Evolutionary conservation across 2,329 filamentous ascomycete genomes (phyloP), one percentile per base, ranked within the genome.

Genomic region (Aaosphaeria arxii): DNA sequence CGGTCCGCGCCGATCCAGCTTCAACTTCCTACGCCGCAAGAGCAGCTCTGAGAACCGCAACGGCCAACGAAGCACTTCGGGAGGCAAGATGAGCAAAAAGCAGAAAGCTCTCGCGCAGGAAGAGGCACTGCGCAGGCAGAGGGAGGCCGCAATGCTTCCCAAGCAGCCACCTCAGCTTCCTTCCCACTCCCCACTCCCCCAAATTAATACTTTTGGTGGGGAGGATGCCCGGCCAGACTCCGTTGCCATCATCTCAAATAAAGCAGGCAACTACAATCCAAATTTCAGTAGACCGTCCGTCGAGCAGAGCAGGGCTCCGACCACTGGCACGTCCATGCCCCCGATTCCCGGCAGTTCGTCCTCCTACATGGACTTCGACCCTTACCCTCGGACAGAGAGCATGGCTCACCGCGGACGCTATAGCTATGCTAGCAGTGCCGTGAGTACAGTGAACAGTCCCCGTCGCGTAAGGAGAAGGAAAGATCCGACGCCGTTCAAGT

Each of bases 401-500:
- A 96, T 97, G 89, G 91, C 92, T 59, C 87, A 97, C 72, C 90
- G 94, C 59, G 91, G 92, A 51, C 88, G 94, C 57, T 96, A 95
- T 74, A 96, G 91, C 75, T 97, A 96, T 74, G 91, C 92, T 48
- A 95, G 89, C 75, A 95, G 88, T 72, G 87, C 89, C 46, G 83
- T 92, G 57, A 96, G 89, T 77, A 88, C 89, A 51, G 84, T 96
- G 75, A 96, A 96, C 76, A 96, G 88, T 71, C 92, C 94, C 54
- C 85, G 94, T 57, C 85, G 91, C 67, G 86, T 97, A 57, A 86
- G 94, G 62, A 87, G 92, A 77, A 86, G 94, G 76, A 97, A 96
- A 78, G 94, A 99, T 66, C 94, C 94, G 6, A 96, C 92, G 7
- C 91, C 94, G 1, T 96, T 97, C 82, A 99, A 99, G 92, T 97